Evolutionary conservation across 306 rosid genomes (phyloP).

Genomic region (Astragalus membranaceus): DNA sequence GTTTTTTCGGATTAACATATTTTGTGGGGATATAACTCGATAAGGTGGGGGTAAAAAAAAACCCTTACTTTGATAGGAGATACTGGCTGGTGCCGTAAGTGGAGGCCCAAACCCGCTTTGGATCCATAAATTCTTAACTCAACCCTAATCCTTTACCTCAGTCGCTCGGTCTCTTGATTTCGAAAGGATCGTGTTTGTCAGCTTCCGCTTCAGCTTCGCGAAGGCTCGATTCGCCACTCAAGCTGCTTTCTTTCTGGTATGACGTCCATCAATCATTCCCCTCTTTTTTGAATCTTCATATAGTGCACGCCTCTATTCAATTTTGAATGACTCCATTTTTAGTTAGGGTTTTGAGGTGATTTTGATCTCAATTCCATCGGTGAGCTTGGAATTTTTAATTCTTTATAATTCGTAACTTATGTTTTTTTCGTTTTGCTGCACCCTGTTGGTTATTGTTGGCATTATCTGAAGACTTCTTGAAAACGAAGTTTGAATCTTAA

Average conservation of each 20-base stretch:
- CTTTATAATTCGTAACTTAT: background rate
- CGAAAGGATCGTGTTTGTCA: background rate
- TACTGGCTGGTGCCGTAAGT: background rate
- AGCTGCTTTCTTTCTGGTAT: slow-evolving; percentile 25
- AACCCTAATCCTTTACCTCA: slow-evolving; percentile 19
- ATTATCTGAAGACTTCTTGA: background rate
- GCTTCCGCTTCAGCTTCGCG: slow-evolving; percentile 9
- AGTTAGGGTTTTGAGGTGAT: slow-evolving; percentile 27
- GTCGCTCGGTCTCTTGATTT: background rate
- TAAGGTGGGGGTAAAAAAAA: too few relatives aligned
- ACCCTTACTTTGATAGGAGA: background rate
- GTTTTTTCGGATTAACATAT: too few relatives aligned
- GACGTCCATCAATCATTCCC: background rate
- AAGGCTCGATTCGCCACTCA: slow-evolving; percentile 2
- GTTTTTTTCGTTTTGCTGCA: background rate
- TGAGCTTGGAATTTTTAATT: background rate
- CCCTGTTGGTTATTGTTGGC: background rate
- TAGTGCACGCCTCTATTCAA: background rate
- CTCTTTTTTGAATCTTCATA: background rate
- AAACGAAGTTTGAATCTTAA: background rate
- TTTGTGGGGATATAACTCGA: too few relatives aligned
- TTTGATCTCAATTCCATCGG: slow-evolving; percentile 1
- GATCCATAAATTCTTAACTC: slow-evolving; percentile 7
- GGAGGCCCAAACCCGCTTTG: slow-evolving; percentile 16
- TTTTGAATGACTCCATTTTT: background rate